Evolutionary conservation across 1,284 basidiomycete genomes (phyloP), one percentile per base, ranked within the genome.

Genomic region (Phylloboletellus chloephorus): DNA sequence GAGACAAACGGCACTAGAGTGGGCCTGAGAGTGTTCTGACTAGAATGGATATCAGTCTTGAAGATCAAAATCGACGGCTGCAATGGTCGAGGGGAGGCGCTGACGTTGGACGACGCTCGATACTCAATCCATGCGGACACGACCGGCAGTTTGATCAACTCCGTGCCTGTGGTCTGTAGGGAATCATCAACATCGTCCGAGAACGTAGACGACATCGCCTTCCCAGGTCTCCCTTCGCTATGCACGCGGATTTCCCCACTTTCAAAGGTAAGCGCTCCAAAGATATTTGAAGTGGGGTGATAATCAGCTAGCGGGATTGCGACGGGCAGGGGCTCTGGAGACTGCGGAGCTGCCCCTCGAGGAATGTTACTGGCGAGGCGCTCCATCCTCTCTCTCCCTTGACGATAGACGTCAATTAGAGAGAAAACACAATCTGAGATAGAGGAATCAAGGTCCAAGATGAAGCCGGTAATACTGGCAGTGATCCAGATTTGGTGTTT

Each of bases 81-180:
- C 2, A 51, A 12, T 49, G 22, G 65, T 60, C 15, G 51, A 26
- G 36, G 15, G 17, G 28, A 12, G 15, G 31, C 16, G 68, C 71
- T 31, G 66, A 67, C 6, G 6, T 33, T 59, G 4, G 74, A 66
- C 2, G 71, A 72, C 9, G 81, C 75, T 19, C 76, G 76, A 60
- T 87, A 91, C 59, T 93, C 88, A 17, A 78, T 71, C 87, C 87
- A 94, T 3, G 89, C 78, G 9, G 89, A 85, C 5, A 95, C 73
- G 9, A 79, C 76, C 0, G 92, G 92, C 7, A 95, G 71, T 46
- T 73, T 76, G 61, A 88, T 82, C 5, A 78, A 64, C 46, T 88
- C 85, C 9, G 71, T 72, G 23, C 71, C 78, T 10, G 67, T 50
- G 17, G 69, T 68, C 11, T 71, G 63, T n/a, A 71, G 61, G 37